These are phyloP conservation scores for Oryza glaberrima DNA, from an alignment of 176 grass and related monocot species.

Conservation along the genomic window DNA sequence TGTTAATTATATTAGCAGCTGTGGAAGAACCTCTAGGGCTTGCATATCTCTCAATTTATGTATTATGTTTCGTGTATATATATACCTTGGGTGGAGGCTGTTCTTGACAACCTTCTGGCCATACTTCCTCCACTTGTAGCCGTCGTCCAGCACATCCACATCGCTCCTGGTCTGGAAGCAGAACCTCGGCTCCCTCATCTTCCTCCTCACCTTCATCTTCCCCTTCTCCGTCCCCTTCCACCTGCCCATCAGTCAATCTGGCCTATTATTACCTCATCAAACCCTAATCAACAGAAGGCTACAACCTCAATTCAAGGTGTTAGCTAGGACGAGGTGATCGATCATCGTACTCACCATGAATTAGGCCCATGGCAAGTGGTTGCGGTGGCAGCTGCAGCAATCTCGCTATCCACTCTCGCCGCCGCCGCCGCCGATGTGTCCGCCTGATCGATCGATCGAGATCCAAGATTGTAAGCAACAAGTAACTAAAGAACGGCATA, in stretches of 20 bases:
- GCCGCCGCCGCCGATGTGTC: conserved; percentile 16
- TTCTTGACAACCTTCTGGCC: conserved; percentile 93
- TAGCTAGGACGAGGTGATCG: neutral
- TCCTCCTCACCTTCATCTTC: conserved; percentile 75
- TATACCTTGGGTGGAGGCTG: conserved; percentile 78
- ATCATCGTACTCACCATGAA: conserved; percentile 36
- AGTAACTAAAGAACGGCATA: neutral
- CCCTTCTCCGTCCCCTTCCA: conserved; percentile 72
- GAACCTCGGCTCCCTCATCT: conserved; percentile 86
- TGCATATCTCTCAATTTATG: neutral
- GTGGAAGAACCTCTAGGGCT: conserved; percentile 16
- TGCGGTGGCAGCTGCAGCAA: neutral
- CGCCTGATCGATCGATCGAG: conserved; percentile 12
- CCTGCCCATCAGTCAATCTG: conserved; percentile 34
- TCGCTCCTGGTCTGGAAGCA: conserved; percentile 93
- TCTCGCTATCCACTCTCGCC: conserved; percentile 23
- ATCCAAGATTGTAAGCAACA: neutral
- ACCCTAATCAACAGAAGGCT: conserved; percentile 30
- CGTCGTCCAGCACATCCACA: conserved; percentile 80
- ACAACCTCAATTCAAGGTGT: neutral
- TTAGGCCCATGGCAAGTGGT: conserved; percentile 27
- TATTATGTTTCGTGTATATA: conserved; percentile 1
- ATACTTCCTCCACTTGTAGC: conserved; percentile 93
- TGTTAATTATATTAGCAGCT: neutral
- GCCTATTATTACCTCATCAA: neutral